Conservation (phyloP, 2,329 filamentous ascomycete genomes). For the Chaetomiaceae sp. region DNA sequence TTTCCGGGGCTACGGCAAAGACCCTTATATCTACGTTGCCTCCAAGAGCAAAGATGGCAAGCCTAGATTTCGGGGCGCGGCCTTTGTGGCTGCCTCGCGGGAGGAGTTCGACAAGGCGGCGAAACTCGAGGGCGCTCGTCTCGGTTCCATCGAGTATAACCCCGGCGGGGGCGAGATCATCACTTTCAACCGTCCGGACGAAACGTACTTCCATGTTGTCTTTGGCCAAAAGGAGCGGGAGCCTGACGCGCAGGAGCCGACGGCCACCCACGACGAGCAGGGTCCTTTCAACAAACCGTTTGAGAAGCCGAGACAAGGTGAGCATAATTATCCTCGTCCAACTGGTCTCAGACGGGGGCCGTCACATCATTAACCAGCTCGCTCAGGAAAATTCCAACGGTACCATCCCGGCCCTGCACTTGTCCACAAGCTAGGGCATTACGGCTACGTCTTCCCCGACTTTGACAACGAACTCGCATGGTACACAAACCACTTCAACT, state of each 20-base stretch:
- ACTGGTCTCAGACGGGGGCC: neutral
- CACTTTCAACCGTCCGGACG: conserved; percentile 45
- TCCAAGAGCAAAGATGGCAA: conserved; percentile 35
- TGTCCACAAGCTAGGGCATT: conserved; percentile 28
- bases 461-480: conserved; percentile 29
- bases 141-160: conserved; percentile 31
- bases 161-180: conserved; percentile 50
- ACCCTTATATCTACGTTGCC: conserved; percentile 52
- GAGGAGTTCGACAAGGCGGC: conserved; percentile 44
- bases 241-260: neutral
- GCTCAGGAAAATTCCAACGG: neutral
- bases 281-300: conserved; percentile 47
- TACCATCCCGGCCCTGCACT: conserved; percentile 22
- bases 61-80: conserved; percentile 48
- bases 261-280: conserved; percentile 36
- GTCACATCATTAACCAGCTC: neutral
- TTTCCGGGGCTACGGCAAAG: conserved; percentile 52
- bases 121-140: conserved; percentile 34
- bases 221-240: conserved; percentile 40
- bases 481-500: conserved; percentile 30
- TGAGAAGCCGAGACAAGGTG: conserved; percentile 28
- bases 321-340: neutral
- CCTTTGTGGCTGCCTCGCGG: conserved; percentile 48
- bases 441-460: conserved; percentile 30
- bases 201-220: conserved; percentile 53